Percentiles rank a stretch among this genome's conserved stretches.
These are phyloP conservation scores for Pascua guehoae DNA, from an alignment of 1,284 basidiomycete species.

Conservation along the genomic window DNA sequence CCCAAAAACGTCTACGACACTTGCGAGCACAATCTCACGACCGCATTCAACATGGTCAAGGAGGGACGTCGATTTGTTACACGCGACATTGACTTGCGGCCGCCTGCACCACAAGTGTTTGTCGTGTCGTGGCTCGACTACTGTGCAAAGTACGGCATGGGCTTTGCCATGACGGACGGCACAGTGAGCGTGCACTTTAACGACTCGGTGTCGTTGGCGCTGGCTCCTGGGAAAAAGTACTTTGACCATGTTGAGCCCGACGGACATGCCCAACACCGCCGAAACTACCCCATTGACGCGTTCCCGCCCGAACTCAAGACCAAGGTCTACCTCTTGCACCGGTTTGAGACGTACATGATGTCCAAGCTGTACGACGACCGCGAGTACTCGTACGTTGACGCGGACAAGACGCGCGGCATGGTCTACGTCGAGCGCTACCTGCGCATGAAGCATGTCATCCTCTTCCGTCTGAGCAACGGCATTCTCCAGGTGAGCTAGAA, in stretches of 20 bases:
- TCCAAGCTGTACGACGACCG: constrained; percentile 75
- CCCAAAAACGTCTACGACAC: constrained; percentile 17
- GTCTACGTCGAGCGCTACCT: constrained; percentile 93
- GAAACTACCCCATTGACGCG: constrained; percentile 41
- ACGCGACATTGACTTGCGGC: constrained; percentile 36
- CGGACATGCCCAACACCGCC: constrained; percentile 29
- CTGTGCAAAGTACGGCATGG: constrained; percentile 97
- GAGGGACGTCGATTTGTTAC: background rate
- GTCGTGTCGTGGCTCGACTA: constrained; percentile 98
- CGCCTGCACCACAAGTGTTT: constrained; percentile 74
- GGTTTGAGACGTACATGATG: constrained; percentile 91
- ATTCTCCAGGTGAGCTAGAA: constrained; percentile 71
- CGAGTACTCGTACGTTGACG: constrained; percentile 69
- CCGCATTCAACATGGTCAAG: constrained; percentile 30
- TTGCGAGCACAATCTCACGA: constrained; percentile 60
- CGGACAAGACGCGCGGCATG: constrained; percentile 70
- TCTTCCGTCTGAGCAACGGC: constrained; percentile 93
- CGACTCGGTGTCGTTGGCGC: constrained; percentile 79
- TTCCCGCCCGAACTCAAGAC: constrained; percentile 62
- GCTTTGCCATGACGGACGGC: constrained; percentile 91
- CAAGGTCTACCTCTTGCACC: constrained; percentile 84
- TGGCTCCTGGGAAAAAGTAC: constrained; percentile 81
- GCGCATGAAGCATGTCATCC: constrained; percentile 92
- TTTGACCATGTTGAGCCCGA: constrained; percentile 67
- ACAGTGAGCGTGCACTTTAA: constrained; percentile 94